phyloP scores from a whole-genome alignment of 2,329 filamentous ascomycete genomes.

The Dactylellina cionopaga region DNA sequence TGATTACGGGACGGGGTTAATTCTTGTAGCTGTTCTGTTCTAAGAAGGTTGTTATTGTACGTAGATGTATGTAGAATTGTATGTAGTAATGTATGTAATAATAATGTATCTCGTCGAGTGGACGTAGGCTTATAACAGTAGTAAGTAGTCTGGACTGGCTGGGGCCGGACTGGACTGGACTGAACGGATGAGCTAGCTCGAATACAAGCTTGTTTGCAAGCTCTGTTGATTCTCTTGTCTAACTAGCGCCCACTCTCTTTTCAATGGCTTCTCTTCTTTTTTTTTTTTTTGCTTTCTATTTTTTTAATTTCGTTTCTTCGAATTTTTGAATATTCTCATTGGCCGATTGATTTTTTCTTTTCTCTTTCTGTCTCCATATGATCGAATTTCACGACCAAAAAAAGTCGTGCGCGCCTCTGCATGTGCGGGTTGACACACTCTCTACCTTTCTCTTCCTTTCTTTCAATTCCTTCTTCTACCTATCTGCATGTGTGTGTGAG shows the following conservation, averaged over 20 bases:
- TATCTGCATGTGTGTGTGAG: too few relatives aligned
- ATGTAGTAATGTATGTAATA: too few relatives aligned
- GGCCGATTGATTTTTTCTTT: not conserved
- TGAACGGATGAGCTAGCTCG: not conserved
- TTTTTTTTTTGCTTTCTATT: constrained; percentile 22
- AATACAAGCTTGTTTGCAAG: not conserved
- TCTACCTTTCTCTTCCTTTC: too few relatives aligned
- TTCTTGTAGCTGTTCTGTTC: constrained; percentile 13
- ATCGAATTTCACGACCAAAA: constrained; percentile 1
- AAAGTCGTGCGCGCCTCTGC: not conserved
- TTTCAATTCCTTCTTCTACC: too few relatives aligned
- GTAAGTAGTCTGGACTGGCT: too few relatives aligned
- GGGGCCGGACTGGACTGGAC: too few relatives aligned
- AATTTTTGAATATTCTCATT: not conserved
- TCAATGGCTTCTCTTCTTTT: not conserved
- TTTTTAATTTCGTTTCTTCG: not conserved
- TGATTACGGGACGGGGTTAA: constrained; percentile 8
- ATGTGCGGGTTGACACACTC: too few relatives aligned
- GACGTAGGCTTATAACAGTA: too few relatives aligned
- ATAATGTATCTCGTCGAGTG: too few relatives aligned
- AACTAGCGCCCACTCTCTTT: not conserved
- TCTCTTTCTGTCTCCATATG: not conserved
- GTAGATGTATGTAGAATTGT: not conserved
- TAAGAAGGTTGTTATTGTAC: constrained; percentile 36
- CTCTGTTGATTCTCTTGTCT: not conserved